Evolutionary conservation across 306 rosid species (phyloP).

Genomic region (Elaeagnus macrophylla): DNA sequence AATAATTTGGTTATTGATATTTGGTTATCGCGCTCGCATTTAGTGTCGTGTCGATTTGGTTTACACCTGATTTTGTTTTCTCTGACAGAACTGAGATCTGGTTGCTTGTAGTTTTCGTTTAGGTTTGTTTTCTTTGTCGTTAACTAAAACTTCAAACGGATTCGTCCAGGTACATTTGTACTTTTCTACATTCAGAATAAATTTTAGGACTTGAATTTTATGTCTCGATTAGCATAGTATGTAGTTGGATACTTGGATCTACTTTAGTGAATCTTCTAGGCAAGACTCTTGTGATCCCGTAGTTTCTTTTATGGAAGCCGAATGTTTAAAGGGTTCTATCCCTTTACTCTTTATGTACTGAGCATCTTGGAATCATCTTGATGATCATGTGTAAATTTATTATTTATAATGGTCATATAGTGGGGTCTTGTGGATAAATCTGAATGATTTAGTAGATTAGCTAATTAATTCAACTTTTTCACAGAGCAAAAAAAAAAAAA

Average conservation of each 20-base stretch:
- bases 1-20: not conserved
- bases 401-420: too few species aligned
- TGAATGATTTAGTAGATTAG: too few species aligned
- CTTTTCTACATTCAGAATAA: not conserved
- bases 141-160: not conserved
- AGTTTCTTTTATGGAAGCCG: not conserved
- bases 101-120: constrained; percentile 2
- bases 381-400: not conserved
- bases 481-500: too few species aligned
- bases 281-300: not conserved
- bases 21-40: not conserved
- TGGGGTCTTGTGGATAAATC: too few species aligned
- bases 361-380: not conserved
- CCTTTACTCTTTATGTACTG: not conserved
- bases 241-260: constrained; percentile 8
- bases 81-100: not conserved
- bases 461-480: too few species aligned
- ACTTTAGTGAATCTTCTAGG: constrained; percentile 4
- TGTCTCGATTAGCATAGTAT: not conserved
- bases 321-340: not conserved
- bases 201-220: not conserved
- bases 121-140: constrained; percentile 1
- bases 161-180: not conserved
- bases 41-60: not conserved
- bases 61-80: not conserved